Conservation (phyloP, 169 alveolate genomes). For the Toxoplasma gondii region DNA sequence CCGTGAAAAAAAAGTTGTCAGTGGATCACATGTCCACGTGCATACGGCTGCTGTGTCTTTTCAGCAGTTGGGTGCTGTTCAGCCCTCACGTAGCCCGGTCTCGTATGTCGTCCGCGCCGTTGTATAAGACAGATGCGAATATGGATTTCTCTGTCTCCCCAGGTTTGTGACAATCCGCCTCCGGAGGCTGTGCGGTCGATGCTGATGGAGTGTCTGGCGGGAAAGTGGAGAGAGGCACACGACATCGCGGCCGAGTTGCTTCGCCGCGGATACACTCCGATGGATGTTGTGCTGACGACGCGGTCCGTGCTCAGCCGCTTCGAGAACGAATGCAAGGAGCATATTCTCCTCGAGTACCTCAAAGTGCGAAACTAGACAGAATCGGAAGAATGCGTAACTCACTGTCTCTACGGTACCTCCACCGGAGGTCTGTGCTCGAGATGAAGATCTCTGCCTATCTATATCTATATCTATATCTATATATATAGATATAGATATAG, state of each 20-base stretch:
- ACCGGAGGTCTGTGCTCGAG: background rate
- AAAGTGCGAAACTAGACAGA: constrained; percentile 26
- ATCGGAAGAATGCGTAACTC: background rate
- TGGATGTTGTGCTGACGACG: constrained; percentile 52
- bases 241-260: constrained; percentile 24
- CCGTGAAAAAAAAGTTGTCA: too few species aligned
- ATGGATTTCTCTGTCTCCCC: too few species aligned
- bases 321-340: constrained; percentile 63
- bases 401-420: constrained; percentile 1
- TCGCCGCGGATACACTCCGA: constrained; percentile 31
- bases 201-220: constrained; percentile 43
- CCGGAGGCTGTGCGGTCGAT: constrained; percentile 64
- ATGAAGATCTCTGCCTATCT: background rate
- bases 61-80: too few species aligned
- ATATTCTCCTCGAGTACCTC: constrained; percentile 60
- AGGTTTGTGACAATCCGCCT: constrained; percentile 69
- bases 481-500: background rate
- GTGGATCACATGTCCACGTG: too few species aligned
- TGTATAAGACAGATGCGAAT: too few species aligned
- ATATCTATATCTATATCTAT: background rate
- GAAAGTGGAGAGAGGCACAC: constrained; percentile 58
- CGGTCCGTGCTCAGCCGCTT: constrained; percentile 59
- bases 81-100: too few species aligned
- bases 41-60: too few species aligned
- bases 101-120: too few species aligned